These are phyloP conservation scores for Chlamydomonas sp. DNA, from an alignment of 139 green algal species.

Conservation along the genomic window DNA sequence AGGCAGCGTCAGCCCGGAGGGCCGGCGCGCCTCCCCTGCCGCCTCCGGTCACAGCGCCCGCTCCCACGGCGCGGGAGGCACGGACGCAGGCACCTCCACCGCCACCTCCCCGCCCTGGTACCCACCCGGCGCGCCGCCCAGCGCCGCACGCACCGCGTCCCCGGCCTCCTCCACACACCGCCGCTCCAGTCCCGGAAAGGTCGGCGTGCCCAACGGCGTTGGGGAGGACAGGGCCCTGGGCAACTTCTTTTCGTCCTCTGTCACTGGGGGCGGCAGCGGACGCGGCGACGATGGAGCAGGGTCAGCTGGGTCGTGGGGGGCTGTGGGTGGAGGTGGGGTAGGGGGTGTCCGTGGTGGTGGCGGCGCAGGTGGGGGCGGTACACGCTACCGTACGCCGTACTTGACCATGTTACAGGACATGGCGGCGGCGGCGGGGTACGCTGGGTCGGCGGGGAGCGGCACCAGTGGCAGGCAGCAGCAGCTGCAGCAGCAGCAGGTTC, in stretches of 20 bases:
- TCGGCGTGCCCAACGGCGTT: background rate
- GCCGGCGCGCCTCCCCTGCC: background rate
- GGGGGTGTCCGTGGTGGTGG: background rate
- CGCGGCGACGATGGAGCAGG: background rate
- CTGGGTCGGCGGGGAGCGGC: background rate
- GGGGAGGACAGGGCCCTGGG: background rate
- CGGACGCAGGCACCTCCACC: no score
- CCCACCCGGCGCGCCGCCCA: conserved; percentile 3
- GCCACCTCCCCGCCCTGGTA: background rate
- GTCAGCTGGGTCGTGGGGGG: background rate
- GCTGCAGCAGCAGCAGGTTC: background rate
- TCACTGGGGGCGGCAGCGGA: no score
- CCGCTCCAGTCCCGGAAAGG: background rate
- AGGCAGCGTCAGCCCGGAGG: no score
- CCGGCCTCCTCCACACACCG: background rate
- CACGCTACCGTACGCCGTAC: conserved; percentile 25
- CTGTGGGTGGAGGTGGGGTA: background rate
- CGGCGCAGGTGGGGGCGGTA: background rate
- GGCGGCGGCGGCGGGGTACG: background rate
- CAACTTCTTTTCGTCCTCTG: no score
- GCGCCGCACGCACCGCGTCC: background rate
- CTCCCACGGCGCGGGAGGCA: background rate
- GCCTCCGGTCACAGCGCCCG: background rate
- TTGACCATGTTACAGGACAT: conserved; percentile 26
- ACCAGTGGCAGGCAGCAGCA: background rate